Evolutionary conservation across 1,284 basidiomycete species (phyloP).

Genomic region (Singerocomus inundabilis): DNA sequence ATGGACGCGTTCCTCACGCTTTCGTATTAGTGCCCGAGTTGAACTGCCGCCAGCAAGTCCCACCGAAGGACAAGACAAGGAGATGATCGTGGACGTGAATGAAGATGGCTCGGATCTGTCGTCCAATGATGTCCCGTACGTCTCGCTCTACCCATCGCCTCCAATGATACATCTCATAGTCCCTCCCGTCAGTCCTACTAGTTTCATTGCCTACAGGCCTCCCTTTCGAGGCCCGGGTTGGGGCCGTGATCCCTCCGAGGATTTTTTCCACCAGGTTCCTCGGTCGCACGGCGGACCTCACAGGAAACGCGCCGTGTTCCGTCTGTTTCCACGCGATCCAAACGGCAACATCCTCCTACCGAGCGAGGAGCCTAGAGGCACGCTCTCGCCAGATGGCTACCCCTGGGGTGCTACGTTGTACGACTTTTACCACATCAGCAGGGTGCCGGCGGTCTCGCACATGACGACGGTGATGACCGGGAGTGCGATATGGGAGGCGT

Average conservation of each 20-base stretch:
- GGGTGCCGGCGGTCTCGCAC: constrained; percentile 18
- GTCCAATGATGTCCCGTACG: background rate
- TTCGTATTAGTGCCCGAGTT: background rate
- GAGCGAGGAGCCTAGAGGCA: constrained; percentile 10
- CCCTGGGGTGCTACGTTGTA: constrained; percentile 45
- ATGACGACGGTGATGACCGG: constrained; percentile 33
- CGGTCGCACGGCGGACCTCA: background rate
- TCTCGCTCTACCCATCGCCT: background rate
- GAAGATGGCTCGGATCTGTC: background rate
- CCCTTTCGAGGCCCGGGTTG: background rate
- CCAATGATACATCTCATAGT: background rate
- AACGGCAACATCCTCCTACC: constrained; percentile 5
- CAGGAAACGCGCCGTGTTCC: constrained; percentile 18
- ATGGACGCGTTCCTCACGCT: background rate
- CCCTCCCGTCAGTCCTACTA: no score
- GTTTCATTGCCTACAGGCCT: background rate
- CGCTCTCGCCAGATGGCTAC: constrained; percentile 34
- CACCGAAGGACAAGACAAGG: constrained; percentile 1
- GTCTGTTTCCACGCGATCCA: constrained; percentile 24
- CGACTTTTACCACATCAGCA: constrained; percentile 40
- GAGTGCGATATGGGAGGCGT: constrained; percentile 38
- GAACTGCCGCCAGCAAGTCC: background rate
- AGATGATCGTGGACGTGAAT: background rate
- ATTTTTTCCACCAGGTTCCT: constrained; percentile 14
- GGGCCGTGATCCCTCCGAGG: constrained; percentile 11